Base-by-base conservation (phyloP, 768 basidiomycete species). In the Lactarius hatsudake region DNA sequence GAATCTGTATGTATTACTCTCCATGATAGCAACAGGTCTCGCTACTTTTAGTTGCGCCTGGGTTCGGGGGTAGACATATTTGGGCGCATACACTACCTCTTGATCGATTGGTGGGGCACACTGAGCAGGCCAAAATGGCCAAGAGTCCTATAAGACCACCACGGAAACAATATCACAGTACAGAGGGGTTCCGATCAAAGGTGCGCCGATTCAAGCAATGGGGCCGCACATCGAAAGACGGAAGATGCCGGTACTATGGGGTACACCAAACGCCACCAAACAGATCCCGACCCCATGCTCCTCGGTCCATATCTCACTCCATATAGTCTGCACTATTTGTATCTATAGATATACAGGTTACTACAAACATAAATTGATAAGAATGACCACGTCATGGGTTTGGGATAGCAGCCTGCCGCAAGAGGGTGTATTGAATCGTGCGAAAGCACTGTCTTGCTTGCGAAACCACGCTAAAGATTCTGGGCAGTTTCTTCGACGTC, bases 401-500 rank as follows among this genome's bases (percentile, higher is more conserved):
- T 6, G 66, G 55, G 30, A 62, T 63, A 17, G 61, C 56, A 6
- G 56, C 32, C 43, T 56, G 59, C 26, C 42, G 34, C 53, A 28
- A 61, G 32, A 68, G 3, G n/a, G 43, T 38, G 30, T 67, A 67
- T 28, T 38, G 40, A 20, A 45, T 55, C 5, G 66, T 63, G 12
- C 58, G 58, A 63, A 55, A 5, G 26, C 17, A 15, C 20, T 67
- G 66, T 28, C 23, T 18, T 18, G 26, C 23, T 26, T 67, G 53
- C 13, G 26, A 17, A 42, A 17, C 5, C 5, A 17, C 38, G 10
- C 58, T 9, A 38, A 59, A 23, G 38, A 67, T 23, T n/a, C 40
- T 42, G 15, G 58, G 40, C 23, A 26, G 26, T 17, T 12, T 60
- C 45, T 55, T 63, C 18, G 40, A 38, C 42, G 51, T 63, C 20